Percentiles rank a stretch among this genome's conserved stretches.
phyloP scores from a whole-genome alignment of 225 moss, liverwort and hornwort genomes.

The Sphagnum contortum region DNA sequence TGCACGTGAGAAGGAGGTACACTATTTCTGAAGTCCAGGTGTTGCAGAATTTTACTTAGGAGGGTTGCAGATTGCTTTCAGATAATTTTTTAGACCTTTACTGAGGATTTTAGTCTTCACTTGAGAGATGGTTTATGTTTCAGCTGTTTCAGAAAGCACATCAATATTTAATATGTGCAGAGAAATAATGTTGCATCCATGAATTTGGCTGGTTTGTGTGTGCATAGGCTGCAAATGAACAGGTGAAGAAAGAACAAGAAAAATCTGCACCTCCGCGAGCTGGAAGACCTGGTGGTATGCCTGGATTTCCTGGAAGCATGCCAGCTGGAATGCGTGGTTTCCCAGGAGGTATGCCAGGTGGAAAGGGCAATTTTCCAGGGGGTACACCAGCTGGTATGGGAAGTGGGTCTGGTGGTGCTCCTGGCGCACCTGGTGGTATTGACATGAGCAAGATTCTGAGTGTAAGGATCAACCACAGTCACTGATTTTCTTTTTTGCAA shows the following conservation, averaged over 20 bases:
- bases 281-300: constrained; percentile 11
- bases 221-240: constrained; percentile 68
- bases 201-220: too few relatives aligned
- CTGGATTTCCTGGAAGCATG: constrained; percentile 36
- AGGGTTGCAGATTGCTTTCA: too few relatives aligned
- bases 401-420: constrained; percentile 28
- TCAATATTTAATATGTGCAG: too few relatives aligned
- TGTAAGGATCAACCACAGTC: constrained; percentile 31
- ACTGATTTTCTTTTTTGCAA: too few relatives aligned
- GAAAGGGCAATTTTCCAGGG: constrained; percentile 18
- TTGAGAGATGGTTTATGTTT: too few relatives aligned
- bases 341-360: constrained; percentile 42
- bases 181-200: too few relatives aligned
- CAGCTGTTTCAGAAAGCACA: too few relatives aligned
- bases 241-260: constrained; percentile 68
- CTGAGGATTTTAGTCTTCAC: too few relatives aligned
- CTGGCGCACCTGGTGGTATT: constrained; percentile 73
- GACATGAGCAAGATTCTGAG: constrained; percentile 95
- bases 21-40: background rate
- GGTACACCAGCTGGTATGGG: constrained; percentile 51
- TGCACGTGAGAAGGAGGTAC: constrained; percentile 57
- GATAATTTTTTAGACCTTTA: too few relatives aligned
- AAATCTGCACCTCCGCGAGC: constrained; percentile 31
- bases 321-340: constrained; percentile 8
- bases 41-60: too few relatives aligned